Conservation (phyloP, 2,329 filamentous ascomycete species). For the Elsinoe necatrix region DNA sequence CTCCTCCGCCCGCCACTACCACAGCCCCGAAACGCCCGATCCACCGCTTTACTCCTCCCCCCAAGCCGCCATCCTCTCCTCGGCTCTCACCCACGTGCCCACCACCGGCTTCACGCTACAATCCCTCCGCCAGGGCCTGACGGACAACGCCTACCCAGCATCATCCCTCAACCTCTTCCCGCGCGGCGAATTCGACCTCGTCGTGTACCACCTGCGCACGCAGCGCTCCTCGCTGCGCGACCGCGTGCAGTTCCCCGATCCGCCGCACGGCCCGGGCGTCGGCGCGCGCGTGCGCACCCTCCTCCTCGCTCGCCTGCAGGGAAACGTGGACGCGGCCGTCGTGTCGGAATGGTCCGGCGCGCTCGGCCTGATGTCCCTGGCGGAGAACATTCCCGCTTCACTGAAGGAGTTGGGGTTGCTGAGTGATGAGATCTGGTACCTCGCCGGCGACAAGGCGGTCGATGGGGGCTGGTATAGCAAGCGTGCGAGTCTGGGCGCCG, state of each 20-base stretch:
- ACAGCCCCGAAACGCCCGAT: constrained; percentile 62
- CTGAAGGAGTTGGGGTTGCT: constrained; percentile 71
- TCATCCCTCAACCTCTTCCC: constrained; percentile 78
- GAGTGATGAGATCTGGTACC: constrained; percentile 85
- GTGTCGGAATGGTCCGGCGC: constrained; percentile 83
- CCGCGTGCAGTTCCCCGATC: constrained; percentile 37
- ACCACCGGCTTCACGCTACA: constrained; percentile 70
- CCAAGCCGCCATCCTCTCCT: constrained; percentile 69
- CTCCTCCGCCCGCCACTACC: constrained; percentile 44
- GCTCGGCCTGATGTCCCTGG: constrained; percentile 81
- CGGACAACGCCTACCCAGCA: constrained; percentile 77
- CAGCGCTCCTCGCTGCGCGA: constrained; percentile 53
- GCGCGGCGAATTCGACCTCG: constrained; percentile 69
- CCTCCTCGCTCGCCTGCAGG: constrained; percentile 67
- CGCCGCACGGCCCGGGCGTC: constrained; percentile 33
- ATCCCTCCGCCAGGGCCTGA: constrained; percentile 67
- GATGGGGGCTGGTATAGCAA: constrained; percentile 85
- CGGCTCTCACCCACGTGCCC: constrained; percentile 73
- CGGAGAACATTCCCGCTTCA: constrained; percentile 65
- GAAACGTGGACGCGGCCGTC: constrained; percentile 55
- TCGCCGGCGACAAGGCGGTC: constrained; percentile 72
- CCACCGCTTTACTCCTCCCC: constrained; percentile 56
- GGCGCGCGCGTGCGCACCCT: constrained; percentile 60
- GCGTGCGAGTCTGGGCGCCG: constrained; percentile 51
- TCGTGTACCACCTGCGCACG: constrained; percentile 65